These are phyloP conservation scores for Cucurbita argyrosperma DNA, from an alignment of 306 rosid genomes.

Conservation along the genomic window DNA sequence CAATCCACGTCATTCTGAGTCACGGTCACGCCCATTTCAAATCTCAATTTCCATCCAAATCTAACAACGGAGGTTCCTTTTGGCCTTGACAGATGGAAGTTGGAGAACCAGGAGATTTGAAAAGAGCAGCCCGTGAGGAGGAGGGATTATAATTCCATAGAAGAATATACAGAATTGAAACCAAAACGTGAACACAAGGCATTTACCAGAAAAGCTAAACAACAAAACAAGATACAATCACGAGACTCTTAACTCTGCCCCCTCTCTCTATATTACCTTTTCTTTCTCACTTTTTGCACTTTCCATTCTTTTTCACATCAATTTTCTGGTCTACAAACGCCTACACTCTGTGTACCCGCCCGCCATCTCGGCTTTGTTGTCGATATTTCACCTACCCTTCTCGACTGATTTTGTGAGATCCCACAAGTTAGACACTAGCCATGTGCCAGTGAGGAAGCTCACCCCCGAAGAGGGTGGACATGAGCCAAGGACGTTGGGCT, in stretches of 20 bases:
- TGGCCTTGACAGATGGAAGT: not conserved
- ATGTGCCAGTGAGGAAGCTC: no score
- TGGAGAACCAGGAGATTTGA: not conserved
- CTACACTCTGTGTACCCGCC: not conserved
- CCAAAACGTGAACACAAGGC: not conserved
- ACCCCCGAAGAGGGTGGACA: no score
- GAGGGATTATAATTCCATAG: not conserved
- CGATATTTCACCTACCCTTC: not conserved
- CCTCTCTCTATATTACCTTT: no score
- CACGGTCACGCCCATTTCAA: no score
- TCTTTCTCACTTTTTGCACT: not conserved
- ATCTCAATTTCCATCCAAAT: no score
- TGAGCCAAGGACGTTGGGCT: no score
- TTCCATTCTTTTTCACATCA: not conserved
- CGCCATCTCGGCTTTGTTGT: not conserved
- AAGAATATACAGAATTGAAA: not conserved
- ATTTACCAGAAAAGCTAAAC: not conserved
- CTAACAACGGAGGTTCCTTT: not conserved
- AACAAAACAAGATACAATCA: slow-evolving; percentile 5
- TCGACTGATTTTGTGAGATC: not conserved
- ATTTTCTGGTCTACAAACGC: not conserved
- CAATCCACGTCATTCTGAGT: no score
- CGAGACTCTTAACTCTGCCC: not conserved
- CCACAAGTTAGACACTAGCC: no score
- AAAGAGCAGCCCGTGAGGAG: not conserved